phyloP scores from a whole-genome alignment of 768 basidiomycete genomes.

The Boletus bicolor region DNA sequence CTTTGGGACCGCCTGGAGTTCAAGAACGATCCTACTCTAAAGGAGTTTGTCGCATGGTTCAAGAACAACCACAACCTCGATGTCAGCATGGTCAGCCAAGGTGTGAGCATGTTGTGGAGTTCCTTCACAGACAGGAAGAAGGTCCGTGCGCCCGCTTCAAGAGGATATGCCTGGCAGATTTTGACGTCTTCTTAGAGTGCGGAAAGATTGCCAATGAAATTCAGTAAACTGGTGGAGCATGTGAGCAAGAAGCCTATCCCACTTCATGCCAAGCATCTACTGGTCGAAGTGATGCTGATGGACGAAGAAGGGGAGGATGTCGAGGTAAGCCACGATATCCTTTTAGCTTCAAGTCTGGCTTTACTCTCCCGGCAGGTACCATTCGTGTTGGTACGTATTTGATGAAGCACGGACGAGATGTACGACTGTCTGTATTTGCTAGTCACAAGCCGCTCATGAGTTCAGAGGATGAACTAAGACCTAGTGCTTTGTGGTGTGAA shows the following conservation, averaged over 20 bases:
- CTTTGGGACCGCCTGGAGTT: slow-evolving; percentile 98
- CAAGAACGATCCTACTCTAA: slow-evolving; percentile 80
- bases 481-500: too few relatives aligned
- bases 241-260: slow-evolving; percentile 94
- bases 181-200: slow-evolving; percentile 56
- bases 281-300: slow-evolving; percentile 92
- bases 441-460: neutral
- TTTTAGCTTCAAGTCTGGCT: neutral
- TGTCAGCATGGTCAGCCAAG: slow-evolving; percentile 93
- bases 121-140: slow-evolving; percentile 92
- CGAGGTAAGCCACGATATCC: slow-evolving; percentile 52
- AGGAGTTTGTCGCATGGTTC: slow-evolving; percentile 85
- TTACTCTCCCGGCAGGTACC: slow-evolving; percentile 53
- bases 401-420: slow-evolving; percentile 13
- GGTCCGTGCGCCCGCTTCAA: slow-evolving; percentile 40
- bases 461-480: neutral
- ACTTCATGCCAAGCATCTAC: slow-evolving; percentile 75
- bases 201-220: slow-evolving; percentile 84
- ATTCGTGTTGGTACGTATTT: slow-evolving; percentile 75
- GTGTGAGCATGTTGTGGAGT: slow-evolving; percentile 98
- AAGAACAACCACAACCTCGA: slow-evolving; percentile 79
- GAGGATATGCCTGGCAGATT: neutral
- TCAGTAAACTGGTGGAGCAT: slow-evolving; percentile 86
- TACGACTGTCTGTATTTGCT: neutral
- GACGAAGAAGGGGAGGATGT: slow-evolving; percentile 95